phyloP scores from a whole-genome alignment of 257 asterid species.

The Nicotiana sylvestris region DNA sequence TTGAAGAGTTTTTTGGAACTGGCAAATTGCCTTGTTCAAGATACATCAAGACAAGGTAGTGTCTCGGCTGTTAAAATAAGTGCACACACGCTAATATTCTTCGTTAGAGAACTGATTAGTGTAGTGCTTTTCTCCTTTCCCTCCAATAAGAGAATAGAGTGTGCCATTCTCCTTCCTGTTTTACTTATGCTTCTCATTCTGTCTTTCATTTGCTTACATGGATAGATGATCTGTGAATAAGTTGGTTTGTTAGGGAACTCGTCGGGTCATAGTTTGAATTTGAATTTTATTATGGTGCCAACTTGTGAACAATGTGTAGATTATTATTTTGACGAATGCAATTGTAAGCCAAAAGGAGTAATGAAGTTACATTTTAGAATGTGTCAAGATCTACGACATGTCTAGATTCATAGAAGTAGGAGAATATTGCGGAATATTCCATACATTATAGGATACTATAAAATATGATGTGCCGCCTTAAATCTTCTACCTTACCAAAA shows the following conservation, averaged over 20 bases:
- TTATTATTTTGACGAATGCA: not conserved
- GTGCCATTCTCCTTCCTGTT: not conserved
- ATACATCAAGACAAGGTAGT: not conserved
- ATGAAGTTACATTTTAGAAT: not conserved
- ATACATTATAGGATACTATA: not conserved
- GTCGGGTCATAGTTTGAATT: not conserved
- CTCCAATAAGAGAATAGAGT: not conserved
- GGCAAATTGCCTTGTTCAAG: not conserved
- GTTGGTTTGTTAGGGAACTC: not conserved
- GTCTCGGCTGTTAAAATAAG: not conserved
- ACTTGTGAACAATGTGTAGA: not conserved
- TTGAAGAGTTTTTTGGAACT: not conserved
- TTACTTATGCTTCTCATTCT: not conserved
- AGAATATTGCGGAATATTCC: not conserved
- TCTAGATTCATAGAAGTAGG: conserved; percentile 4
- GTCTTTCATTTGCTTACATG: not conserved
- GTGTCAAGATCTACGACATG: not conserved
- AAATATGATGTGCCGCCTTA: too few relatives aligned
- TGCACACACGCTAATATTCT: not conserved
- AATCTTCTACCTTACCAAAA: too few relatives aligned
- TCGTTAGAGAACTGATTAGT: not conserved
- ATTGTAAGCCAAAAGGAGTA: not conserved
- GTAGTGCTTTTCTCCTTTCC: not conserved
- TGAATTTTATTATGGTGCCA: not conserved
- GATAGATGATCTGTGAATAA: not conserved